Evolutionary conservation across 805 yeast species (phyloP).

Genomic region (Saturnispora sanitii): DNA sequence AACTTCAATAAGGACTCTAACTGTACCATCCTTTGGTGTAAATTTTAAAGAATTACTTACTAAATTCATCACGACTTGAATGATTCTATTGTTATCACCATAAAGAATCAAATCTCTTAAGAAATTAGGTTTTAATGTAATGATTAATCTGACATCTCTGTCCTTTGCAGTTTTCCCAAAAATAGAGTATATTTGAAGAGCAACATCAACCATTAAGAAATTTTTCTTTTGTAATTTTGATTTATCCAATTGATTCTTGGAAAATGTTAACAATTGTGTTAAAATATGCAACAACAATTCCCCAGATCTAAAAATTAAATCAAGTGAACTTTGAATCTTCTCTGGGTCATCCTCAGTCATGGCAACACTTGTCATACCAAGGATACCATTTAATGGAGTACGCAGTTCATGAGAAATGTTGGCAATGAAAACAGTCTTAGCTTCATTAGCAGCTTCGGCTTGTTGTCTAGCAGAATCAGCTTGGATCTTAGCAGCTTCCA

Average conservation of each 20-base stretch:
- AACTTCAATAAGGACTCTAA: slow-evolving; percentile 51
- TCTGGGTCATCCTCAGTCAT: slow-evolving; percentile 71
- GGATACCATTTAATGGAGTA: slow-evolving; percentile 91
- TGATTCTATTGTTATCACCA: slow-evolving; percentile 86
- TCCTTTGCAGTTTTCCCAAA: slow-evolving; percentile 73
- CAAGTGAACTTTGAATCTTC: slow-evolving; percentile 64
- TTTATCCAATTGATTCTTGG: slow-evolving; percentile 82
- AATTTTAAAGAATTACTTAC: slow-evolving; percentile 87
- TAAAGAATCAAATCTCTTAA: slow-evolving; percentile 54
- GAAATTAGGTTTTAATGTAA: slow-evolving; percentile 52
- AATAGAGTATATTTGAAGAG: slow-evolving; percentile 75
- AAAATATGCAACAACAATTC: slow-evolving; percentile 80
- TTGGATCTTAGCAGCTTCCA: slow-evolving; percentile 77
- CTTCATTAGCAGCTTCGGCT: slow-evolving; percentile 85
- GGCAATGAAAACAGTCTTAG: slow-evolving; percentile 88
- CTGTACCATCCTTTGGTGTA: slow-evolving; percentile 82
- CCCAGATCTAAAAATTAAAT: slow-evolving; percentile 82
- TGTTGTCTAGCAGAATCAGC: slow-evolving; percentile 39
- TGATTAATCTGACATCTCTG: slow-evolving; percentile 58
- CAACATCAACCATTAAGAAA: slow-evolving; percentile 71
- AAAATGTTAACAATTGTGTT: slow-evolving; percentile 83
- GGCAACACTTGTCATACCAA: slow-evolving; percentile 92
- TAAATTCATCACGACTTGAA: slow-evolving; percentile 86
- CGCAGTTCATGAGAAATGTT: slow-evolving; percentile 89
- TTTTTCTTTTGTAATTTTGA: slow-evolving; percentile 76